phyloP scores from a whole-genome alignment of 139 green algal genomes.

The Ostreobium quekettii region DNA sequence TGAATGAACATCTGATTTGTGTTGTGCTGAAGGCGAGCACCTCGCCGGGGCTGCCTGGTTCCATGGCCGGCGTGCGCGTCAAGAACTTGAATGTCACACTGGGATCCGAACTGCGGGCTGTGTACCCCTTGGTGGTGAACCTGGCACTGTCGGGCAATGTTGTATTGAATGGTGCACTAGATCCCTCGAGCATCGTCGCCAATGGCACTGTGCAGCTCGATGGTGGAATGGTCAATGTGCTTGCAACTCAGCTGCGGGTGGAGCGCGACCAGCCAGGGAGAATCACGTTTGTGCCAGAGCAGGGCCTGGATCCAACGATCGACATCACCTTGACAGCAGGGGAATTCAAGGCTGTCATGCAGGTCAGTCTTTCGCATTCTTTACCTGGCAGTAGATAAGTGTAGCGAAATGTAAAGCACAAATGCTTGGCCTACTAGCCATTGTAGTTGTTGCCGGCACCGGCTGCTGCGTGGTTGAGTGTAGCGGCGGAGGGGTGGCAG shows the following conservation, averaged over 20 bases:
- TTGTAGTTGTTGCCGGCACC: too few relatives aligned
- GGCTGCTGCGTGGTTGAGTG: too few relatives aligned
- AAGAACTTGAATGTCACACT: constrained; percentile 6
- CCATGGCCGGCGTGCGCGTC: background rate
- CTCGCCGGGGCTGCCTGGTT: background rate
- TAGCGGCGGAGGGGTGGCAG: too few relatives aligned
- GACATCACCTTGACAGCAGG: constrained; percentile 16
- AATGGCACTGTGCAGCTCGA: constrained; percentile 41
- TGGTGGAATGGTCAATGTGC: constrained; percentile 50
- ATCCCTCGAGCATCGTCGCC: constrained; percentile 22
- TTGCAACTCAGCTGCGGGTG: constrained; percentile 49
- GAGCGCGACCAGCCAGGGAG: constrained; percentile 43
- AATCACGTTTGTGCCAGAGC: constrained; percentile 40
- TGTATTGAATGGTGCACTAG: background rate
- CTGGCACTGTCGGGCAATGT: background rate
- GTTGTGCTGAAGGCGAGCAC: too few relatives aligned
- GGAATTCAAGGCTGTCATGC: background rate
- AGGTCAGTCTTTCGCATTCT: too few relatives aligned
- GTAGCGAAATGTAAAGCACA: too few relatives aligned
- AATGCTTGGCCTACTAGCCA: too few relatives aligned
- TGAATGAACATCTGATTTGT: too few relatives aligned
- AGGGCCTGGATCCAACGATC: constrained; percentile 26
- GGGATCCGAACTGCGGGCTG: constrained; percentile 3
- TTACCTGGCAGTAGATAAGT: too few relatives aligned
- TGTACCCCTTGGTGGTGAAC: constrained; percentile 10